phyloP scores from a whole-genome alignment of 2,329 filamentous ascomycete species.

The Trichoderma polysporum region DNA sequence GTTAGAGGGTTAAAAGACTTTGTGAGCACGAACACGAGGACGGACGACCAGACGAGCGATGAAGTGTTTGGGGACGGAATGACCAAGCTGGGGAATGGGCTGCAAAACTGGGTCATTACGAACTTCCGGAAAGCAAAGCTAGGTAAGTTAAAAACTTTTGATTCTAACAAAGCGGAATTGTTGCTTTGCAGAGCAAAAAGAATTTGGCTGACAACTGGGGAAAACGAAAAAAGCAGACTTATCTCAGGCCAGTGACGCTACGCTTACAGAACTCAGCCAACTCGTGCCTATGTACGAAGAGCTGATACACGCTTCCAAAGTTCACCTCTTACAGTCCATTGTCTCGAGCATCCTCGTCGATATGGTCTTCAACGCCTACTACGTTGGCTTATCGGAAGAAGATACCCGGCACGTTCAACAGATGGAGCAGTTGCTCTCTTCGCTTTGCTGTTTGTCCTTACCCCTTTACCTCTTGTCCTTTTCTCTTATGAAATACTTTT shows the following conservation, averaged over 20 bases:
- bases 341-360: conserved; percentile 61
- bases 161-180: too few species aligned
- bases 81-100: conserved; percentile 60
- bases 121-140: conserved; percentile 65
- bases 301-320: conserved; percentile 54
- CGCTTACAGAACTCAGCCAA: conserved; percentile 43
- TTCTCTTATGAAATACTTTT: neutral
- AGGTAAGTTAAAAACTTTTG: conserved; percentile 33
- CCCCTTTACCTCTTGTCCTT: neutral
- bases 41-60: conserved; percentile 62
- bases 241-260: conserved; percentile 41
- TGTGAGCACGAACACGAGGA: conserved; percentile 65
- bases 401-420: conserved; percentile 51
- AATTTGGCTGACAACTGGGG: neutral
- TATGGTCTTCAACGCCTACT: conserved; percentile 61
- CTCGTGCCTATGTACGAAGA: conserved; percentile 60
- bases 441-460: conserved; percentile 38
- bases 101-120: conserved; percentile 73
- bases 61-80: conserved; percentile 64
- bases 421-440: conserved; percentile 47
- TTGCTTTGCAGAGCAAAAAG: neutral
- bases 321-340: conserved; percentile 62
- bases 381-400: conserved; percentile 60
- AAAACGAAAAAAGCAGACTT: conserved; percentile 40
- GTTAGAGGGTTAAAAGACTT: conserved; percentile 68